Evolutionary conservation across 352 stramenopile species (phyloP).

Genomic region (Phytophthora litchii): DNA sequence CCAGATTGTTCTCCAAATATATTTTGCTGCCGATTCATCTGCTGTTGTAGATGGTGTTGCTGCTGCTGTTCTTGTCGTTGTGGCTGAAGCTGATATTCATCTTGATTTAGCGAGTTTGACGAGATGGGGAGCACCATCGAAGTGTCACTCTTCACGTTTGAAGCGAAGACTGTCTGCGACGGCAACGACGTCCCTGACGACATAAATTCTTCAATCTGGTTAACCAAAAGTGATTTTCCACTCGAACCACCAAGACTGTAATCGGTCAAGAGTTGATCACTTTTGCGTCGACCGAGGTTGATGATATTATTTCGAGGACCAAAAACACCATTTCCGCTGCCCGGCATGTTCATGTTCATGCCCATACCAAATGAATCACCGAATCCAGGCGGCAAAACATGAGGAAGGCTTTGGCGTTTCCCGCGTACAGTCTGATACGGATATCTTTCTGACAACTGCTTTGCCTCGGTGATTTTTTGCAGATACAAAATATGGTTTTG

Average conservation of each 20-base stretch:
- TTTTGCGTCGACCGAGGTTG: conserved; percentile 34
- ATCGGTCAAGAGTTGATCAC: conserved; percentile 35
- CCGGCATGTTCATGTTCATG: conserved; percentile 17
- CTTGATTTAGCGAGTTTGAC: conserved; percentile 33
- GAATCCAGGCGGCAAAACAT: conserved; percentile 37
- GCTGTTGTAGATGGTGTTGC: conserved; percentile 28
- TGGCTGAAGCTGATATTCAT: conserved; percentile 30
- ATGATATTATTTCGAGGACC: conserved; percentile 4
- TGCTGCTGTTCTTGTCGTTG: conserved; percentile 7
- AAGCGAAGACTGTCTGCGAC: conserved; percentile 24
- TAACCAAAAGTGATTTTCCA: conserved; percentile 19
- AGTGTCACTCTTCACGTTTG: conserved; percentile 35
- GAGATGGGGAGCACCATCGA: conserved; percentile 40
- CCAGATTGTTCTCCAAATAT: conserved; percentile 12
- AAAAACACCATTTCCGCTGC: conserved; percentile 15
- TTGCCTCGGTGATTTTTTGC: conserved; percentile 33
- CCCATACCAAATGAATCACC: conserved; percentile 19
- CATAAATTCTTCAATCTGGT: conserved; percentile 36
- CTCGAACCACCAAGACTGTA: conserved; percentile 19
- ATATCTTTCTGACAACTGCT: conserved; percentile 29
- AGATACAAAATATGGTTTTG: conserved; percentile 36
- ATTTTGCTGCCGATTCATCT: conserved; percentile 30
- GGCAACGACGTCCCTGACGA: conserved; percentile 16
- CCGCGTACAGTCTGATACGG: conserved; percentile 26
- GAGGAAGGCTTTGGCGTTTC: conserved; percentile 54